Evolutionary conservation across 1,284 basidiomycete genomes (phyloP), one percentile per base, ranked within the genome.

Genomic region (Paramarasmius palmivorus): DNA sequence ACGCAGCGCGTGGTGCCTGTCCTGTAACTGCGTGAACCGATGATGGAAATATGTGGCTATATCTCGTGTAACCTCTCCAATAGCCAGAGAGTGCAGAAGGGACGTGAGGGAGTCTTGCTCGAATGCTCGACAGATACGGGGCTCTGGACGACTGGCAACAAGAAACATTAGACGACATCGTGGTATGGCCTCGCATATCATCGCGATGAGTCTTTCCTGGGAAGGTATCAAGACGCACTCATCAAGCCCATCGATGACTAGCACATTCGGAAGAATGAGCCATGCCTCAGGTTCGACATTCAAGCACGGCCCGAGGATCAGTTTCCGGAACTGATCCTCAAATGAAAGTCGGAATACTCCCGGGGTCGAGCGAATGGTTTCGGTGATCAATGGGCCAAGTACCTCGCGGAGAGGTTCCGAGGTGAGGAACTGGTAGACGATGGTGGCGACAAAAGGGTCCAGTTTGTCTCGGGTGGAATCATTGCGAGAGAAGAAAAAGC

Each of bases 241-340:
- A 26, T 46, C 44, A n/a, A 46, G 25, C 4, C 44, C 44, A 7
- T 46, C 44, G 44, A 46, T 46, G 44, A 46, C 29, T n/a, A 46
- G 10, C 15, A 46, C 25, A 29, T 29, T n/a, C 7, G 44, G 25
- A 32, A 46, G 25, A 6, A 1, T 6, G 4, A 1, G 4, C 44
- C 44, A 46, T 4, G 25, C 22, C 6, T 7, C 7, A 8, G 44
- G 25, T 14, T 29, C 25, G 3, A 46, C 44, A 14, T n/a, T 23
- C 2, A 29, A 23, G 17, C 22, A 46, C n/a, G 44, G 44, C 25
- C 32, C 44, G 9, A 29, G 12, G 25, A 46, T 46, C 25, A 46
- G n/a, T n/a, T 4, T 32, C 32, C 14, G 25, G 15, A 29, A 46
- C 44, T 46, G 44, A n/a, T 29, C 14, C 7, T 46, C 44, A n/a